Base-by-base conservation (phyloP, 805 yeast species). In the Candida peoriensis region DNA sequence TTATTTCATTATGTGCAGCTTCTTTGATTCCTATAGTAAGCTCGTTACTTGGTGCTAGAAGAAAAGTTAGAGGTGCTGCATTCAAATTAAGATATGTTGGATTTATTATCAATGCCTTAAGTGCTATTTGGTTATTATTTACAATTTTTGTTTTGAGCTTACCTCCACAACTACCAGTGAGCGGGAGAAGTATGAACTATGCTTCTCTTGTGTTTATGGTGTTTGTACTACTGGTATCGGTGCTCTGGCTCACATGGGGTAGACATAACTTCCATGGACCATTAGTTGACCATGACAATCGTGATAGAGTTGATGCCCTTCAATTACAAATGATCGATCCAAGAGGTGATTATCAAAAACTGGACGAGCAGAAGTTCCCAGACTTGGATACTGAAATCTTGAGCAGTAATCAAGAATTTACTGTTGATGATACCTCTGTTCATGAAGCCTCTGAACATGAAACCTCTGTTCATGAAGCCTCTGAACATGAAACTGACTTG, bases 11-110 rank as follows among this genome's bases (percentile, higher is more conserved):
- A 39, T 78, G 87, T 32, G 65, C 82, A 20, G 86, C 93, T 3
- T 81, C 86, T 41, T 78, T 87, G 4, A 75, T 85, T 12, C 95
- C 95, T 3, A 78, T 84, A 18, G 45, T 79, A 1, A 66, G 78
- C n/a, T 71, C 77, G 4, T 50, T 83, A 51, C 50, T 81, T 17
- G 72, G 79, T 40, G 74, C 73, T 35, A 59, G 93, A 37, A 58
- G 63, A 31, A 78, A 79, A 39, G 66, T 83, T 22, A 69, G 73
- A 46, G 86, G 87, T 28, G 77, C 87, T 1, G 76, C 81, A 1
- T 77, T 82, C 55, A 75, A 80, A 41, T 63, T 83, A 36, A 68
- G 73, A 39, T 63, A 62, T 34, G 54, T 79, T 30, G 90, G 90
- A 2, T 82, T 83, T 70, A 37, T 76, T 3, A 58, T 81, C 26